Base-by-base conservation (phyloP, 202 grass and related monocot species). In the Brachypodium distachyon region DNA sequence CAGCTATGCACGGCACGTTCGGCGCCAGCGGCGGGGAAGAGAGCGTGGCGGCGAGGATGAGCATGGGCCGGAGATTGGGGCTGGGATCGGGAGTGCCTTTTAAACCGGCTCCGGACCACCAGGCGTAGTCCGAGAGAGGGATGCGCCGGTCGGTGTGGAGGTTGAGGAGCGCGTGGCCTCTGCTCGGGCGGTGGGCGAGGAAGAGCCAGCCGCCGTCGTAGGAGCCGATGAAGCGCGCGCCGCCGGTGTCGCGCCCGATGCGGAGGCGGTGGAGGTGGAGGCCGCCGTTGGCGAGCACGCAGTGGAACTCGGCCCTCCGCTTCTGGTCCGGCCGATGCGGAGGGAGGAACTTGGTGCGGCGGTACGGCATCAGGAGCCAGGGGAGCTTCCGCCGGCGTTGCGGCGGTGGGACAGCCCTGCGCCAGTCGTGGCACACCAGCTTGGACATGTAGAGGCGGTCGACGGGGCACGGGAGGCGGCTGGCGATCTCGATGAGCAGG, bases 61-160 rank as follows among this genome's bases (percentile, higher is more conserved):
- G 3, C n/a, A 64, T 28, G 63, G 21, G 4, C 7, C 3, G 12
- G 43, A 4, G 16, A 18, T 1, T 16, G 43, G 4, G n/a, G n/a
- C n/a, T n/a, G n/a, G n/a, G n/a, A n/a, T n/a, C n/a, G n/a, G n/a
- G n/a, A n/a, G n/a, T n/a, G n/a, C n/a, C n/a, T n/a, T n/a, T n/a
- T n/a, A n/a, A n/a, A n/a, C n/a, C 3, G 7, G 3, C 10, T 4
- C 1, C 6, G 12, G 4, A 12, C 13, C 0, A 31, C 2, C 1
- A 43, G 13, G 17, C 6, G 6, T 14, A 42, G 22, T 67, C 7
- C 0, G 39, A 46, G 29, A 71, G 29, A 12, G 23, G 19, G 48
- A 71, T 7, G 11, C 3, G n/a, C 0, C 4, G 25, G 5, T 33
- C 17, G 4, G 26, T 70, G 10, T 33, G 26, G 33, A 54, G 33